phyloP scores from a whole-genome alignment of 176 grass and related monocot species.

The bread wheat (Triticum aestivum) region DNA sequence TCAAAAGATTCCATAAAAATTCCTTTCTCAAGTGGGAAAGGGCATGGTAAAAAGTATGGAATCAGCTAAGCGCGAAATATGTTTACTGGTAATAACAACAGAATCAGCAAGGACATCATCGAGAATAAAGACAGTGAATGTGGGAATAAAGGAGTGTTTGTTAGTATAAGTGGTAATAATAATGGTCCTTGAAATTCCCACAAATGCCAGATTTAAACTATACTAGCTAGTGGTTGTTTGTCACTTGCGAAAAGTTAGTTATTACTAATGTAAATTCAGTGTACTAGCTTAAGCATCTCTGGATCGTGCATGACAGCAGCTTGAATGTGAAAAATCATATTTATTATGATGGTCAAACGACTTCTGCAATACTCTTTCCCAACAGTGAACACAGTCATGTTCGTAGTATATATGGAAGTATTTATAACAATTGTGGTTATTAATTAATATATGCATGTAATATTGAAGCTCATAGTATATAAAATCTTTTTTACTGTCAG shows the following conservation, averaged over 20 bases:
- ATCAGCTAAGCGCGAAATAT: slow-evolving; percentile 26
- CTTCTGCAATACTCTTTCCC: not conserved
- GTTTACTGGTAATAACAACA: slow-evolving; percentile 22
- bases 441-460: too few relatives aligned
- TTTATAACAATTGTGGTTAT: too few relatives aligned
- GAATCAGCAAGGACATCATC: slow-evolving; percentile 16
- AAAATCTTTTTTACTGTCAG: too few relatives aligned
- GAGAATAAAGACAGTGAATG: slow-evolving; percentile 21
- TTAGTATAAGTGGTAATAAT: slow-evolving; percentile 12
- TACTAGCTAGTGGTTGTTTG: slow-evolving; percentile 14
- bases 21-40: not conserved
- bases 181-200: slow-evolving; percentile 20
- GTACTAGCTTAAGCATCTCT: not conserved
- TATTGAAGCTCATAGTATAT: too few relatives aligned
- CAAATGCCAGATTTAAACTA: not conserved
- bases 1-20: slow-evolving; percentile 46
- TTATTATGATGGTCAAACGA: not conserved
- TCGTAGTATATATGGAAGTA: not conserved
- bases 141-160: slow-evolving; percentile 10
- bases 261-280: not conserved
- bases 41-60: slow-evolving; percentile 17
- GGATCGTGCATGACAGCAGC: not conserved
- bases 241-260: not conserved
- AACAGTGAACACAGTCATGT: not conserved
- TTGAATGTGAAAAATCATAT: not conserved